phyloP scores from a whole-genome alignment of 202 grass and related monocot genomes.

The Carex arenaria region DNA sequence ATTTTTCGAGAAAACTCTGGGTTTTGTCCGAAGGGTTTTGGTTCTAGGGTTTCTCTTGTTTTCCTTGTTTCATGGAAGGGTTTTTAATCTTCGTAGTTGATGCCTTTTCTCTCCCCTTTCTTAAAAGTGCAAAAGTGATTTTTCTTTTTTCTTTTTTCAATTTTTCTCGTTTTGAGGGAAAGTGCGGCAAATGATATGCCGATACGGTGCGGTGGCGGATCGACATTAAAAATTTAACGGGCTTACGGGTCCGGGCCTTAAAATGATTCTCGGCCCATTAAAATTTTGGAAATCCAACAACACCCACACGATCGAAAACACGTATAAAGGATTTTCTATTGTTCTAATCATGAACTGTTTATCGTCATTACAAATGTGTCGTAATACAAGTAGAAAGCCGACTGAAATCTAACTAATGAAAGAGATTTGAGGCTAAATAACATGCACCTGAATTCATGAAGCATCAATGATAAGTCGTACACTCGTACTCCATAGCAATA shows the following conservation, averaged over 20 bases:
- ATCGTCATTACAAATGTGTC: neutral
- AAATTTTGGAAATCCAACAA: neutral
- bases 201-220: neutral
- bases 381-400: neutral
- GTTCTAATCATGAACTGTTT: neutral
- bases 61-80: slow-evolving; percentile 16
- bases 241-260: neutral
- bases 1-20: slow-evolving; percentile 49
- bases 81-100: neutral
- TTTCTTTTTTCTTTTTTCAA: neutral
- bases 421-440: neutral
- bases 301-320: neutral
- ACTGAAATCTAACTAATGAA: neutral
- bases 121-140: slow-evolving; percentile 6
- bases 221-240: neutral
- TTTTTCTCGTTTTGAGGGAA: neutral
- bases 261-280: neutral
- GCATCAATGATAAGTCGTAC: neutral
- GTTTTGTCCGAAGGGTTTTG: slow-evolving; percentile 30
- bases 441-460: neutral
- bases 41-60: slow-evolving; percentile 7
- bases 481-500: neutral
- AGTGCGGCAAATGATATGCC: slow-evolving; percentile 1
- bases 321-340: neutral
- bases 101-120: neutral